Conservation (phyloP, 2,329 filamentous ascomycete species). For the Pestalotiopsis sp. region DNA sequence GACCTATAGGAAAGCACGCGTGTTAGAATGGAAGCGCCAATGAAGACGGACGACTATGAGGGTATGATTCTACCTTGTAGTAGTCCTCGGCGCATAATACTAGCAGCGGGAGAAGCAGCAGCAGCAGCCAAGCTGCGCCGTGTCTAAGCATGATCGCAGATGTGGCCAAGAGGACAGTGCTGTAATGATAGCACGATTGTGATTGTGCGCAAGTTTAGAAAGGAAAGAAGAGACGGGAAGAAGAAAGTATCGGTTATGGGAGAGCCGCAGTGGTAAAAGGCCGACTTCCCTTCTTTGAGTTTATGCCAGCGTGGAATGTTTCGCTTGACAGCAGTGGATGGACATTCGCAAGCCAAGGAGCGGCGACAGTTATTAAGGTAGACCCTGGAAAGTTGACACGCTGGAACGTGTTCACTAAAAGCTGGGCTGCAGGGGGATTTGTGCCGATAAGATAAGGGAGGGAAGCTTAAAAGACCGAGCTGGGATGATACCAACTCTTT, state of each 20-base stretch:
- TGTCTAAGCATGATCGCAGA: constrained; percentile 50
- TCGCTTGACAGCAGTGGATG: not conserved
- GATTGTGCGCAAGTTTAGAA: not conserved
- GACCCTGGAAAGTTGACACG: constrained; percentile 9
- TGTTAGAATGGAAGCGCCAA: not conserved
- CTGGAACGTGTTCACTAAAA: constrained; percentile 16
- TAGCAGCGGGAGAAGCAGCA: constrained; percentile 55
- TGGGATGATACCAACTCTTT: not conserved
- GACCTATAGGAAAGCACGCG: constrained; percentile 49
- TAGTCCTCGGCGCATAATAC: constrained; percentile 68
- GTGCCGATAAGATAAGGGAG: constrained; percentile 6
- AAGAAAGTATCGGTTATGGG: not conserved
- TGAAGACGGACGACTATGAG: not conserved
- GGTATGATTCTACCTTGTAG: constrained; percentile 68
- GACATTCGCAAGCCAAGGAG: not conserved
- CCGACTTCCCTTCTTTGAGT: not conserved
- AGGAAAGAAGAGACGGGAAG: not conserved
- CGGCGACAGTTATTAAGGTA: not conserved
- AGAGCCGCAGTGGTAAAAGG: not conserved
- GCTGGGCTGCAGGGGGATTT: constrained; percentile 15
- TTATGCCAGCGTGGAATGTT: constrained; percentile 7
- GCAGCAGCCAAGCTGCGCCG: constrained; percentile 48
- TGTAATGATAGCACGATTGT: not conserved
- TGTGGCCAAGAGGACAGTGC: not conserved
- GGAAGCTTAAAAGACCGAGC: not conserved